Conservation (phyloP, 2,329 filamentous ascomycete species). For the Hypomyces rosellus region DNA sequence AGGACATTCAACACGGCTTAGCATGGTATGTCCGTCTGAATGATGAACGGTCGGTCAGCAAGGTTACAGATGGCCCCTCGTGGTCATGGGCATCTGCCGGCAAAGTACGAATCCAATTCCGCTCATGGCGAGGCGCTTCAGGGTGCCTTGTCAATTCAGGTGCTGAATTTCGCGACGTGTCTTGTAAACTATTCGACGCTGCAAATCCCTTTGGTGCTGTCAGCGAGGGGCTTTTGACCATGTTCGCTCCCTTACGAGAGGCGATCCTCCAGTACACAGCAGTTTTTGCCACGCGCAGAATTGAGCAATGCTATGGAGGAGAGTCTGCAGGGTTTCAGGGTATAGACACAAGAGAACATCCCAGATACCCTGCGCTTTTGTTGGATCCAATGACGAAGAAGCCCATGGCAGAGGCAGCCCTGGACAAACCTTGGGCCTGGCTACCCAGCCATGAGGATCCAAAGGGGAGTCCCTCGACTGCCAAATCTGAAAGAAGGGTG, state of each 20-base stretch:
- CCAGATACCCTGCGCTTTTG: not conserved
- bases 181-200: not conserved
- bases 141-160: not conserved
- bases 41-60: not conserved
- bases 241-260: not conserved
- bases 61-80: not conserved
- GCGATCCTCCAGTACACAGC: not conserved
- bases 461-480: not conserved
- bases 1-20: not conserved
- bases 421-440: not conserved
- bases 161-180: not conserved
- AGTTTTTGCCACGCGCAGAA: not conserved
- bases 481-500: not conserved
- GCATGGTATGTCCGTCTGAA: slow-evolving; percentile 3
- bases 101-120: slow-evolving; percentile 10
- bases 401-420: not conserved
- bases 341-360: not conserved
- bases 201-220: not conserved
- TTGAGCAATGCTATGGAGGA: not conserved
- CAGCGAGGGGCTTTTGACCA: not conserved
- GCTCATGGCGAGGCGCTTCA: not conserved
- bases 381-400: not conserved
- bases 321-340: not conserved
- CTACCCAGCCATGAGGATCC: not conserved
- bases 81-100: slow-evolving; percentile 15